Evolutionary conservation across 768 basidiomycete species (phyloP).

Genomic region (Calocybe indica): DNA sequence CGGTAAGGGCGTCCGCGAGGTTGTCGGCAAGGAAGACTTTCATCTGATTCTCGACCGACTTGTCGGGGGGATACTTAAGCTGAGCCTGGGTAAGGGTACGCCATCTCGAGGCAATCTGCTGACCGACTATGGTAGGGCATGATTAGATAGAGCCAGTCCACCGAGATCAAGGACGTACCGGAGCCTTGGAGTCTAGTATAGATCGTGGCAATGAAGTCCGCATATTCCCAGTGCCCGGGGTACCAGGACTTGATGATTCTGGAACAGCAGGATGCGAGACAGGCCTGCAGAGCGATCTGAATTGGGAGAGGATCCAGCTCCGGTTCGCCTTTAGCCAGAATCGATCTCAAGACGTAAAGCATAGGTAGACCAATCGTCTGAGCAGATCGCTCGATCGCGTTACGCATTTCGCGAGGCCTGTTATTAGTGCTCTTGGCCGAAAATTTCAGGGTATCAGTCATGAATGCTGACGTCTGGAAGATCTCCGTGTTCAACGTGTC

Average conservation of each 20-base stretch:
- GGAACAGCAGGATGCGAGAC: conserved; percentile 29
- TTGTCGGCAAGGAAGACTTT: conserved; percentile 5
- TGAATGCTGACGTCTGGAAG: conserved; percentile 32
- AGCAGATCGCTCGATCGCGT: conserved; percentile 2
- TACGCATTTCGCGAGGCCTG: conserved; percentile 10
- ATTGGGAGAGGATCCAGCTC: conserved; percentile 27
- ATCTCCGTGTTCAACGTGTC: conserved; percentile 33
- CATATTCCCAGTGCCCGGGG: conserved; percentile 35
- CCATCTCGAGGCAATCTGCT: conserved; percentile 18
- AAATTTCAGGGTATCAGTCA: conserved; percentile 30
- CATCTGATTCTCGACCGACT: conserved; percentile 12
- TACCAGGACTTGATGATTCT: conserved; percentile 38
- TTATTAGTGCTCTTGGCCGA: conserved; percentile 19
- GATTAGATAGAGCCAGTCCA: not conserved
- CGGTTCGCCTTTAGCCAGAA: conserved; percentile 16
- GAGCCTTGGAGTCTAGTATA: conserved; percentile 30
- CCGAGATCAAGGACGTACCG: conserved; percentile 17
- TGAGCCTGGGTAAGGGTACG: conserved; percentile 20
- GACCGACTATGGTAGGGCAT: conserved; percentile 10
- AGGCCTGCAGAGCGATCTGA: conserved; percentile 34
- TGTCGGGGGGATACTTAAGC: conserved; percentile 13
- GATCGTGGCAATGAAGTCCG: conserved; percentile 30
- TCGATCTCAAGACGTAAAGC: conserved; percentile 24
- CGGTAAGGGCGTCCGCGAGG: conserved; percentile 16
- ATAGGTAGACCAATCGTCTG: conserved; percentile 26